These are phyloP conservation scores for Benincasa hispida DNA, from an alignment of 306 rosid genomes.

Conservation along the genomic window DNA sequence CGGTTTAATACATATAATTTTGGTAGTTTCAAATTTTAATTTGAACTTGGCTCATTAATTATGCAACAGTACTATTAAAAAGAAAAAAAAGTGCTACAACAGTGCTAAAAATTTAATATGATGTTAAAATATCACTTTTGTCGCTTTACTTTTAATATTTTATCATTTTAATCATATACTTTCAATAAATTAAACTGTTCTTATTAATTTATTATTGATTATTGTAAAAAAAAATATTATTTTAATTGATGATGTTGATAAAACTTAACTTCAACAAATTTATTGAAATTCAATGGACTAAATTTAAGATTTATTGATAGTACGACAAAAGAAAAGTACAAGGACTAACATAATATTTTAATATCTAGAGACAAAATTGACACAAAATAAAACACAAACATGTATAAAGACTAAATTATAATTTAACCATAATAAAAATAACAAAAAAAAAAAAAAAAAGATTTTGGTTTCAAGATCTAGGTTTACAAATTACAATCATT, in stretches of 20 bases:
- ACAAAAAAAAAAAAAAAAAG: neutral
- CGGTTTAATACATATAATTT: neutral
- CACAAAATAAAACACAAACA: neutral
- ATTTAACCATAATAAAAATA: neutral
- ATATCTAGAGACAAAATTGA: no score
- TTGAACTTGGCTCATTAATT: neutral
- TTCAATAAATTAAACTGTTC: no score
- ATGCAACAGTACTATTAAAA: neutral
- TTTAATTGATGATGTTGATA: no score
- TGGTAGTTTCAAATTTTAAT: neutral
- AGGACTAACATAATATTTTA: neutral
- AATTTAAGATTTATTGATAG: no score
- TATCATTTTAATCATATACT: no score
- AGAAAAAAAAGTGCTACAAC: neutral
- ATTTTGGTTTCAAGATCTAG: neutral
- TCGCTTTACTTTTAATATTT: no score
- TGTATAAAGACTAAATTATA: neutral
- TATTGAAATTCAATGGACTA: no score
- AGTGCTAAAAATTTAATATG: neutral
- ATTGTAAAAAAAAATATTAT: no score
- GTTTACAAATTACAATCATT: neutral
- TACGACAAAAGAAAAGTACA: neutral
- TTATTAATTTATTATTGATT: no score
- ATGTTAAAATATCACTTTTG: no score
- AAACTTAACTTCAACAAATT: no score